Conservation (phyloP, 2,329 filamentous ascomycete genomes). For the Aspergillus puulaauensis region DNA sequence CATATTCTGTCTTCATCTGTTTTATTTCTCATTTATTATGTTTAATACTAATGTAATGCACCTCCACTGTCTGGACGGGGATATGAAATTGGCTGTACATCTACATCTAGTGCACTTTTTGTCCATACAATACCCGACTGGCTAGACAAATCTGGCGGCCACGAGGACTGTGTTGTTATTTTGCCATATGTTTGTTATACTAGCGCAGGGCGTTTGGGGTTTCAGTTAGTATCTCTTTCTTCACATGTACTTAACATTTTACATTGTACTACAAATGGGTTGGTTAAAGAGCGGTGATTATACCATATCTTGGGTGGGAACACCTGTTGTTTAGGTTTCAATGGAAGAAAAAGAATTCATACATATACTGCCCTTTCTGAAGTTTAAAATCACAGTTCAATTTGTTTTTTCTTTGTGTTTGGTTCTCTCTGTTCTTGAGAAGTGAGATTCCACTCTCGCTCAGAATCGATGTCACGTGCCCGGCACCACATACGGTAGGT, state of each 20-base stretch:
- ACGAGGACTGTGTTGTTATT: not conserved
- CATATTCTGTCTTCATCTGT: slow-evolving; percentile 1
- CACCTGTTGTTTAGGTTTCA: not conserved
- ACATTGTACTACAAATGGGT: not conserved
- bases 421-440: not conserved
- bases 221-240: not conserved
- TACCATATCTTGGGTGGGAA: not conserved
- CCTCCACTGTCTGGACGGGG: not conserved
- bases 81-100: slow-evolving; percentile 5
- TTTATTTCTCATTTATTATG: not conserved
- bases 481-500: not conserved
- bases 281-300: not conserved
- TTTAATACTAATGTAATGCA: slow-evolving; percentile 10
- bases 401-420: not conserved
- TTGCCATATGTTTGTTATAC: slow-evolving; percentile 2
- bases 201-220: slow-evolving; percentile 5
- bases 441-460: not conserved
- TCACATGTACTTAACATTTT: not conserved
- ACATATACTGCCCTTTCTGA: not conserved
- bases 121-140: not conserved
- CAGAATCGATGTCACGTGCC: slow-evolving; percentile 3
- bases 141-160: not conserved
- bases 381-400: not conserved
- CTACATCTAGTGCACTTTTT: slow-evolving; percentile 6
- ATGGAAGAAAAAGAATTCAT: not conserved